These are phyloP conservation scores for Cyberlindnera galapagoensis DNA, from an alignment of 805 yeast species.

Conservation along the genomic window DNA sequence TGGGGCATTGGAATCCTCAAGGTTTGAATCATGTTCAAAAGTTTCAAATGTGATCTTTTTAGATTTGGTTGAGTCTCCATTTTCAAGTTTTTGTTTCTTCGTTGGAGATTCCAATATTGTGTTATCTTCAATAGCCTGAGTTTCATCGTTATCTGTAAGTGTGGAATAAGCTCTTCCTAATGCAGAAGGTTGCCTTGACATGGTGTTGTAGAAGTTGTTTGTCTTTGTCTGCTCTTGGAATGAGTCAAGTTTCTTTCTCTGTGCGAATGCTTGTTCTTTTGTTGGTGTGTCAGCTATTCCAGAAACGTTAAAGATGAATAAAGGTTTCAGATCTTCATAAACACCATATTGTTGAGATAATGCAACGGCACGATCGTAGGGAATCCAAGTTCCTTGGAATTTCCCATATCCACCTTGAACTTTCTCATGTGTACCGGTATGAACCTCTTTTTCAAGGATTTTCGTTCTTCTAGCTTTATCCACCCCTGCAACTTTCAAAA, in stretches of 20 bases:
- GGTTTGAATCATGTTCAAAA: conserved; percentile 31
- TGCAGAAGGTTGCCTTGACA: conserved; percentile 20
- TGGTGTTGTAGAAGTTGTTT: conserved; percentile 11
- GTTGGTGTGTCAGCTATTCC: conserved; percentile 38
- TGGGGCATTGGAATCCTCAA: conserved; percentile 39
- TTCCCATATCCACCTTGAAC: conserved; percentile 83
- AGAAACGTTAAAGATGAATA: conserved; percentile 44
- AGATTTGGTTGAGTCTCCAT: background rate
- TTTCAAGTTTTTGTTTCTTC: conserved; percentile 27
- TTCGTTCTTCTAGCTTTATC: conserved; percentile 75
- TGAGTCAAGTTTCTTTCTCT: conserved; percentile 20
- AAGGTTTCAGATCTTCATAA: conserved; percentile 53
- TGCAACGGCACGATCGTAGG: conserved; percentile 57
- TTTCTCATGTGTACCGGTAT: conserved; percentile 61
- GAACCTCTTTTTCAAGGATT: conserved; percentile 68
- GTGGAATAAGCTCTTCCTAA: conserved; percentile 24
- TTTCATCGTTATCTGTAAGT: conserved; percentile 28
- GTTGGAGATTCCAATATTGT: conserved; percentile 28
- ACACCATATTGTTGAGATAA: conserved; percentile 54
- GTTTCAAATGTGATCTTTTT: conserved; percentile 16
- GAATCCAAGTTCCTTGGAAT: conserved; percentile 86
- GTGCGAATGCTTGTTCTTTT: conserved; percentile 38
- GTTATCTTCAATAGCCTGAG: conserved; percentile 7
- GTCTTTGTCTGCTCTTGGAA: conserved; percentile 3
- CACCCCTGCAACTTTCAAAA: conserved; percentile 67